A percentile compares a stretch with the other conserved stretches of the same genome.
Conservation (phyloP, 768 basidiomycete species). For the Lenzites betulinus region DNA sequence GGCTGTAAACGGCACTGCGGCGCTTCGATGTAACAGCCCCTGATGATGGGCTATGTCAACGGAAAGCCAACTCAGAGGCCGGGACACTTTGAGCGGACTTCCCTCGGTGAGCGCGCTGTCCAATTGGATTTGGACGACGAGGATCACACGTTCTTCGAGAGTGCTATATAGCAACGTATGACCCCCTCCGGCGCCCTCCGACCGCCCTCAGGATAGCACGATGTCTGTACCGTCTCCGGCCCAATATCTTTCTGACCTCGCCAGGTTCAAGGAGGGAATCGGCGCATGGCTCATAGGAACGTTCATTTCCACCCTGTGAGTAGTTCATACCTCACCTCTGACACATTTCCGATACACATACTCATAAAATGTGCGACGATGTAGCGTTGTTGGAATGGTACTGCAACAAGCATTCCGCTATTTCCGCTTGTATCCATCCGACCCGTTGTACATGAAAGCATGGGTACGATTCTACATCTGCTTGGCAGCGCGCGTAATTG, state of each 20-base stretch:
- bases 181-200: not conserved
- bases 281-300: slow-evolving; percentile 3
- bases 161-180: not conserved
- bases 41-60: no score
- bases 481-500: not conserved
- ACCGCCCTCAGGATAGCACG: not conserved
- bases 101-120: no score
- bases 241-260: not conserved
- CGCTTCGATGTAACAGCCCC: no score
- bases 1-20: no score
- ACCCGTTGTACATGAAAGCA: not conserved
- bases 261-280: not conserved
- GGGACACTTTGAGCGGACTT: no score
- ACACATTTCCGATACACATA: no score
- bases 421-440: not conserved
- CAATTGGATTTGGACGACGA: no score
- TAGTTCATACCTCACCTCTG: no score
- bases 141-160: no score
- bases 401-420: slow-evolving; percentile 1
- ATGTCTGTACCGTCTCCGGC: not conserved
- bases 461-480: not conserved
- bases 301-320: not conserved
- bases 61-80: no score
- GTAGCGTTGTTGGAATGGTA: slow-evolving; percentile 1
- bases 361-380: no score